Percentiles rank a stretch among this genome's conserved stretches.
Evolutionary conservation across 345 rosid genomes (phyloP).

Genomic region (Salix purpurea): DNA sequence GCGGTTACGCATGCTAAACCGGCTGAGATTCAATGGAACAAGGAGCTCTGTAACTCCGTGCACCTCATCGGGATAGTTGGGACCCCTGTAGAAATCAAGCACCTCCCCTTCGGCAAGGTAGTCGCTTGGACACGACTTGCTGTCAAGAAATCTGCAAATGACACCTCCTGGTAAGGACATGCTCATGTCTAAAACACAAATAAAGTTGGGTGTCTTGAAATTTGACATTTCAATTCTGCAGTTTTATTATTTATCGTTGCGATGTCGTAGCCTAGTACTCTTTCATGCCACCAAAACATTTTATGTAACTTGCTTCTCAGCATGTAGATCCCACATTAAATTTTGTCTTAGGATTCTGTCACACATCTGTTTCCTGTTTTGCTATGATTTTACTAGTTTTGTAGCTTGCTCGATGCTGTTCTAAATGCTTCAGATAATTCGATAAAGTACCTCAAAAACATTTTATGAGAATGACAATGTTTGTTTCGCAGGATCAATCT

Average conservation of each 20-base stretch:
- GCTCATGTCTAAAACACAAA: background rate
- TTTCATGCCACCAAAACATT: too few species aligned
- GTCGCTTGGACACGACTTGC: slow-evolving; percentile 60
- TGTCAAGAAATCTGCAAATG: slow-evolving; percentile 45
- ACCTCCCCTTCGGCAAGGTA: slow-evolving; percentile 52
- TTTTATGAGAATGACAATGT: slow-evolving; percentile 1
- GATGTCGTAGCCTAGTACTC: background rate
- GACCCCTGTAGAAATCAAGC: slow-evolving; percentile 44
- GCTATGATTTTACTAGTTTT: background rate
- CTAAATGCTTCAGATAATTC: background rate
- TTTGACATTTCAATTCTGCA: background rate
- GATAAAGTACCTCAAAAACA: background rate
- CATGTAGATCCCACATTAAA: too few species aligned
- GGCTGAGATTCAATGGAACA: slow-evolving; percentile 48
- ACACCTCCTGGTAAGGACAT: slow-evolving; percentile 42
- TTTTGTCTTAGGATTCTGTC: background rate
- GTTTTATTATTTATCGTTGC: background rate
- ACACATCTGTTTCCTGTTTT: background rate
- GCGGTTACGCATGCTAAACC: slow-evolving; percentile 31
- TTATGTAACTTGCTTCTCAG: too few species aligned
- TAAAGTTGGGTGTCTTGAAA: background rate
- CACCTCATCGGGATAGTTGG: slow-evolving; percentile 56
- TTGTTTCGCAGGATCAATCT: slow-evolving; percentile 43
- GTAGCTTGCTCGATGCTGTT: background rate
- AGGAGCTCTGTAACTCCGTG: slow-evolving; percentile 53